Base-by-base conservation (phyloP, 495 filamentous ascomycete species). In the Hypoxylon cercidicola region DNA sequence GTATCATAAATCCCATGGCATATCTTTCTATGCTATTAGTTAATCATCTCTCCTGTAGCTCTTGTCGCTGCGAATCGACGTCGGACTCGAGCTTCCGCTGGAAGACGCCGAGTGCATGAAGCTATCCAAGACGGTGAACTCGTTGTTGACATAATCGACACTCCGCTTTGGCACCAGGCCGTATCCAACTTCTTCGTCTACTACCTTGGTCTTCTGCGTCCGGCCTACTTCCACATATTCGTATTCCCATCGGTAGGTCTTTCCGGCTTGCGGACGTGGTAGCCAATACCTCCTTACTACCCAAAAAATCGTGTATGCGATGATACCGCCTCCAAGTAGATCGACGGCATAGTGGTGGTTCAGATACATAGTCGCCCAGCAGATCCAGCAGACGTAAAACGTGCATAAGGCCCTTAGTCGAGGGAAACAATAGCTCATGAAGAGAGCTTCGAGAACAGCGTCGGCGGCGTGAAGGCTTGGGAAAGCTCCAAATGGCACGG, bases 311-410 rank as follows among this genome's bases (percentile, higher is more conserved):
- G 89, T 76, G n/a, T 85, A 88, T 52, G 93, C 90, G 49, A 97
- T 76, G 46, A 96, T 77, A 75, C 89, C 90, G 63, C 93, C 93
- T 55, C 88, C 91, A 47, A 97, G 89, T 44, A 97, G 80, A 76
- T 97, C 93, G 44, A 97, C 90, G 45, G 93, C 93, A 71, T 97
- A 97, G 76, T 97, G 93, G 76, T 97, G 93, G 41, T 91, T 93
- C 52, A 97, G 85, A 70, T 97, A 97, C 90, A 97, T 95, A 48
- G 93, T 97, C n/a, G 93, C 89, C 93, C 93, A 97, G 90, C 91
- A 96, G 71, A 97, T 88, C 93, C 93, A 97, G 53, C 89, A 81
- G 9, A 88, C 89, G 76, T 97, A 97, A 47, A 81, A 82, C 45
- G 93, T 82, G 78, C 94, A 95, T 21, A 93, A 71, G 34, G 87